phyloP scores from a whole-genome alignment of 2,329 filamentous ascomycete species.

The Xylariaceae sp. region DNA sequence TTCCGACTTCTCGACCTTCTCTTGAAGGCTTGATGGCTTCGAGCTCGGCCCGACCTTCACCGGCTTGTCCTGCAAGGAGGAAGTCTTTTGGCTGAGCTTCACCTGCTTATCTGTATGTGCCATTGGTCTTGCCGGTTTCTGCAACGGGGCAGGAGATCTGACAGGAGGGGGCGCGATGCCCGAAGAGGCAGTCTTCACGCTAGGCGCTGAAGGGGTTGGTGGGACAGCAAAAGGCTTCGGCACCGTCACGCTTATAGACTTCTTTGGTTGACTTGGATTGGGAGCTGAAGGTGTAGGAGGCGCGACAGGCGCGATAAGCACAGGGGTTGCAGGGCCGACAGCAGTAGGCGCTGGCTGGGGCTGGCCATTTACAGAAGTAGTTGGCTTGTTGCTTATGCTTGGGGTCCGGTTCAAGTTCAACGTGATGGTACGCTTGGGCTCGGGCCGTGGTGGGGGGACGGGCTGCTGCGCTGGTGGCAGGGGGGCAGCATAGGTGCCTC shows the following conservation, averaged over 20 bases:
- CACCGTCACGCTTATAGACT: conserved; percentile 15
- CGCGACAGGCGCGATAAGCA: no score
- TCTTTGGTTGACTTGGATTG: conserved; percentile 10
- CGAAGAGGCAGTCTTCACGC: conserved; percentile 12
- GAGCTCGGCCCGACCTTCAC: not conserved
- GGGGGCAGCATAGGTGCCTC: conserved; percentile 21
- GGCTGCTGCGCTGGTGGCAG: conserved; percentile 16
- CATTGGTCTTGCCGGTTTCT: conserved; percentile 17
- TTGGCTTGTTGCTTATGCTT: conserved; percentile 19
- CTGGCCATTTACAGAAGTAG: conserved; percentile 7
- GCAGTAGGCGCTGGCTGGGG: conserved; percentile 8
- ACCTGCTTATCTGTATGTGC: no score
- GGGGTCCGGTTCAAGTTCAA: conserved; percentile 27
- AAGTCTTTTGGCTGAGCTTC: no score
- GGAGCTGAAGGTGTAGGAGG: no score
- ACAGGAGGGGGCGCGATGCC: not conserved
- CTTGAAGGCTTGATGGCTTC: not conserved
- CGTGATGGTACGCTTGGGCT: conserved; percentile 31
- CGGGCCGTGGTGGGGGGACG: conserved; percentile 22
- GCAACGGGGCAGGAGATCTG: conserved; percentile 9
- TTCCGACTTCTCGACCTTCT: conserved; percentile 5
- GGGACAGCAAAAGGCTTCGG: conserved; percentile 14
- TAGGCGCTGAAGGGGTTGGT: conserved; percentile 3
- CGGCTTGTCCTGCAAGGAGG: not conserved
- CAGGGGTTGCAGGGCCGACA: conserved; percentile 5